A percentile compares a stretch with the other conserved stretches of the same genome.
These are phyloP conservation scores for Maudiozyma pseudohumilis DNA, from an alignment of 805 yeast genomes.

Conservation along the genomic window DNA sequence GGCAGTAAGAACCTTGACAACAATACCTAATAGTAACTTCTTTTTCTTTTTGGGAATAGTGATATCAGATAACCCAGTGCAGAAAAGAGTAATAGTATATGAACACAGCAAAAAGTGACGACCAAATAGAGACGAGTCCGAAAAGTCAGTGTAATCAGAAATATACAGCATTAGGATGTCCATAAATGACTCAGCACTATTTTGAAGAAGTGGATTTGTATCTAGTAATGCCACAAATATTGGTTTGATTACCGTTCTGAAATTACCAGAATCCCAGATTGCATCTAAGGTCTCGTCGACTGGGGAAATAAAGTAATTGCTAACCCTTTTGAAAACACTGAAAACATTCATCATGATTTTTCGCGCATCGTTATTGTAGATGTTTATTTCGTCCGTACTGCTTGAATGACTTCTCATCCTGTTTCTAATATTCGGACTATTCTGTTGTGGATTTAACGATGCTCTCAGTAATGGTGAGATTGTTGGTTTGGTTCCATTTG, in stretches of 20 bases:
- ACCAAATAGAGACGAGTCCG: conserved; percentile 1
- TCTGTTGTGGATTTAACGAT: not conserved
- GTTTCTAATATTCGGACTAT: not conserved
- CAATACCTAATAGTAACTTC: conserved; percentile 29
- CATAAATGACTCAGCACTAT: conserved; percentile 29
- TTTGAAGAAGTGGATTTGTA: conserved; percentile 25
- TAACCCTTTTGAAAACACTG: conserved; percentile 16
- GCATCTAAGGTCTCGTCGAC: conserved; percentile 4
- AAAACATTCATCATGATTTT: conserved; percentile 15
- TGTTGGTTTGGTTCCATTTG: not conserved
- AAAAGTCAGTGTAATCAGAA: conserved; percentile 4
- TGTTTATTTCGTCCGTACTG: not conserved
- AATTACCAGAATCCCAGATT: conserved; percentile 8
- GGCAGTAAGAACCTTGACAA: conserved; percentile 31
- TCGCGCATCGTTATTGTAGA: conserved; percentile 14
- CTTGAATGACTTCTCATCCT: not conserved
- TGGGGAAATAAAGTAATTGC: conserved; percentile 11
- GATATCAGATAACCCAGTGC: conserved; percentile 25
- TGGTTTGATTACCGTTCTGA: conserved; percentile 23
- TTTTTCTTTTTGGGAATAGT: conserved; percentile 21
- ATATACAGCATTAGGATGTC: conserved; percentile 16
- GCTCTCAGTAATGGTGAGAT: not conserved
- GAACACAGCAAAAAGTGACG: conserved; percentile 13
- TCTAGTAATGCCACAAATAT: conserved; percentile 30
- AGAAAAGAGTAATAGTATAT: conserved; percentile 30